phyloP scores from a whole-genome alignment of 495 filamentous ascomycete genomes.

The Hyaloscypha bicolor region DNA sequence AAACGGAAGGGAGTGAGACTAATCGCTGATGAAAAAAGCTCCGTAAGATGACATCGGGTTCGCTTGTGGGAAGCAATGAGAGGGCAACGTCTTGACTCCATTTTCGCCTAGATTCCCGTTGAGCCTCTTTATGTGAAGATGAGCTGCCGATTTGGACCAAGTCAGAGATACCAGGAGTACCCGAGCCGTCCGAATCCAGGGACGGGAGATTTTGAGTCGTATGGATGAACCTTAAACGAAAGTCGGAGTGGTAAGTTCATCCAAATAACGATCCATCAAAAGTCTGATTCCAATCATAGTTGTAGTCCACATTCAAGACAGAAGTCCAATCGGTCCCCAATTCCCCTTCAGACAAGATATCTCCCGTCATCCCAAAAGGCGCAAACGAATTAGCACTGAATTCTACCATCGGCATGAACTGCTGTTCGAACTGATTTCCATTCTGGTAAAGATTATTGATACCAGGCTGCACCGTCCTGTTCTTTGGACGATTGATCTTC shows the following conservation, averaged over 20 bases:
- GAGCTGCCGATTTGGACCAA: too few species aligned
- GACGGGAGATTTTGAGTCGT: too few species aligned
- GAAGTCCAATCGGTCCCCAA: conserved; percentile 23
- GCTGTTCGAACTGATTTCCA: neutral
- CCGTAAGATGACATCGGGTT: too few species aligned
- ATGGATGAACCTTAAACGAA: too few species aligned
- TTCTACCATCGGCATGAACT: conserved; percentile 5
- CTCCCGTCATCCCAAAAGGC: conserved; percentile 8
- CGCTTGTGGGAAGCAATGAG: too few species aligned
- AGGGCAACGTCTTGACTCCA: too few species aligned
- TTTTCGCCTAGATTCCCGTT: too few species aligned
- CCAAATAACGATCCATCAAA: conserved; percentile 1
- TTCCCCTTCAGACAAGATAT: conserved; percentile 15
- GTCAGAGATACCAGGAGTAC: too few species aligned
- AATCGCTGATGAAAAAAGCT: too few species aligned
- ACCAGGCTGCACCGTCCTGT: neutral
- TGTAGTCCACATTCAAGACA: conserved; percentile 9
- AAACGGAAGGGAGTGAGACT: too few species aligned
- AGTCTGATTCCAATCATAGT: conserved; percentile 17
- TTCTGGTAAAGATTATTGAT: neutral
- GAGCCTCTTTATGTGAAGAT: too few species aligned
- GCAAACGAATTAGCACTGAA: conserved; percentile 18
- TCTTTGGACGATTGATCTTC: conserved; percentile 9
- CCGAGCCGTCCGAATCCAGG: too few species aligned
- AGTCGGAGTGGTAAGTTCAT: neutral